Percentiles rank a stretch among this genome's conserved stretches.
Evolutionary conservation across 148 eudicot species (phyloP).

Genomic region (Vaccinium vitisidaea): DNA sequence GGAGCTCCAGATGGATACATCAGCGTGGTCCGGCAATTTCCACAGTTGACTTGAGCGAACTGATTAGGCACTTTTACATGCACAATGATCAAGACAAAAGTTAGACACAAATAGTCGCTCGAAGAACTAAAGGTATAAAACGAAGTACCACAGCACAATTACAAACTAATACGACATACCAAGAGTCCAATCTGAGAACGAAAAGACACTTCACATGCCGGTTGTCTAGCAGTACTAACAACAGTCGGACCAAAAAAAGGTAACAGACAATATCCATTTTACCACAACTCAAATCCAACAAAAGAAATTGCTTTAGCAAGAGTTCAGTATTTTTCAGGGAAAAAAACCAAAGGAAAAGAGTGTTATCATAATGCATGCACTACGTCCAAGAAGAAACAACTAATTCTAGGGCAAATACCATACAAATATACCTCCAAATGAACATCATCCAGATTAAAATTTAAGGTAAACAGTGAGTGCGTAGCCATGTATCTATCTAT

Average conservation of each 20-base stretch:
- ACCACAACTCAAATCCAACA: neutral
- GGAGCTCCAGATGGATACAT: conserved; percentile 94
- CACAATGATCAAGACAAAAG: conserved; percentile 12
- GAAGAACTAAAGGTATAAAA: neutral
- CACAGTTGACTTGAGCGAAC: conserved; percentile 75
- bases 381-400: neutral
- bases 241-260: neutral
- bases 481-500: neutral
- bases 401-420: neutral
- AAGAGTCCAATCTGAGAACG: neutral
- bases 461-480: neutral
- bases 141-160: neutral
- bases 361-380: neutral
- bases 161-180: neutral
- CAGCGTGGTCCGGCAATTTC: conserved; percentile 65
- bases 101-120: conserved; percentile 4
- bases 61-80: conserved; percentile 48
- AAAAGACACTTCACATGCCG: neutral
- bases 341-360: neutral
- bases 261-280: neutral
- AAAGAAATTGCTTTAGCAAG: neutral
- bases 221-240: neutral
- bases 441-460: conserved; percentile 1
- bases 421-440: neutral
- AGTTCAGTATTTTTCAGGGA: neutral